phyloP scores from a whole-genome alignment of 2,329 filamentous ascomycete species.

The Metarhizium album region DNA sequence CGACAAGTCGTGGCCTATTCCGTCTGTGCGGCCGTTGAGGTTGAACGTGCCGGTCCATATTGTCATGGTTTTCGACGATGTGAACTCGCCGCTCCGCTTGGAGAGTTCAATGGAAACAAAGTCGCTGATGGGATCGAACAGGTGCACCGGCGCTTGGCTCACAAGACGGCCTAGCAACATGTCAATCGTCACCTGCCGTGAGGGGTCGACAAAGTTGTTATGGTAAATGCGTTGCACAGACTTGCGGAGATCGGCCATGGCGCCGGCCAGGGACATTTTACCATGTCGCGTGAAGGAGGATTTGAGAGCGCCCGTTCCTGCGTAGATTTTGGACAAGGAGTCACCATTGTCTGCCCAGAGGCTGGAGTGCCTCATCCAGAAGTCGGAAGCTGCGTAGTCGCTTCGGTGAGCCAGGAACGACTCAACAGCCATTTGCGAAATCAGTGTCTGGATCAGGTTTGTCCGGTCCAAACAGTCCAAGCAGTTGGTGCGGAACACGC shows the following conservation, averaged over 20 bases:
- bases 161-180: constrained; percentile 78
- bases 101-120: constrained; percentile 68
- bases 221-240: constrained; percentile 90
- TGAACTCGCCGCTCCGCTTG: constrained; percentile 60
- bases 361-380: constrained; percentile 85
- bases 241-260: constrained; percentile 90
- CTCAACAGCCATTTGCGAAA: constrained; percentile 88
- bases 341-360: constrained; percentile 98
- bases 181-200: constrained; percentile 87
- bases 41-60: constrained; percentile 92
- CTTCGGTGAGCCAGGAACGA: constrained; percentile 66
- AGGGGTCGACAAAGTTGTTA: constrained; percentile 95
- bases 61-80: constrained; percentile 60
- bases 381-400: constrained; percentile 62
- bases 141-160: constrained; percentile 69
- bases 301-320: constrained; percentile 89
- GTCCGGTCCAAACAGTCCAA: constrained; percentile 92
- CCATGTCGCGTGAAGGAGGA: constrained; percentile 89
- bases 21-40: constrained; percentile 75
- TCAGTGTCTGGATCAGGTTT: constrained; percentile 90
- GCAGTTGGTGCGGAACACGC: constrained; percentile 93
- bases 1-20: constrained; percentile 68
- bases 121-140: constrained; percentile 93
- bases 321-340: constrained; percentile 87
- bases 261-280: constrained; percentile 90